Base-by-base conservation (phyloP, 2,329 filamentous ascomycete species). In the Emericellopsis atlantica region DNA sequence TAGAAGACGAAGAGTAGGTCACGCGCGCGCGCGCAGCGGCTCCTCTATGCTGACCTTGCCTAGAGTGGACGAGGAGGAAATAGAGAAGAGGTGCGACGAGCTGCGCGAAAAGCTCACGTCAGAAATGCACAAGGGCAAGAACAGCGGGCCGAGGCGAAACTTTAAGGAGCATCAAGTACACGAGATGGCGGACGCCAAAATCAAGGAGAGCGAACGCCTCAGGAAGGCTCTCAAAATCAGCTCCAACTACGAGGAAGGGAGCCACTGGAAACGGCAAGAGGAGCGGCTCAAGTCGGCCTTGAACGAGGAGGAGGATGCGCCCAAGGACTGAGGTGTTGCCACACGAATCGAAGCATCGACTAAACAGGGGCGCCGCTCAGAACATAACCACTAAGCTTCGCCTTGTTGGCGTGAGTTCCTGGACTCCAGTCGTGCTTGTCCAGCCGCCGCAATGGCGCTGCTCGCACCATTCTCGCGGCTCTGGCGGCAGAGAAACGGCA, bases 121-220 rank as follows among this genome's bases (percentile, higher is more conserved):
- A 10, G 61, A 66, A 43, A 57, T 62, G 45, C 57, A 62, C 36
- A 53, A 54, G 0, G 53, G 51, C 1, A 55, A 52, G 29, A 21
- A n/a, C 10, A 23, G 34, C 42, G 62, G 57, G 21, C 60, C 55
- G n/a, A 57, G 62, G 42, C 64, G 57, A 41, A 72, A 76, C 9
- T 72, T 96, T 48, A 98, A 96, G 65, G 72, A 80, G 49, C 88
- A 96, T 62, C 87, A 96, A 63, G 88, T 96, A 16, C 92, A 98
- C 66, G 92, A 96, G 64, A 72, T 95, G 58, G 92, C 92, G 15
- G 84, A 92, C 54, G 92, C 90, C 45, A 98, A 98, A 73, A 90
- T 94, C 50, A 83, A 86, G 58, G 92, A 98, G 71, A 95, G 83
- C 60, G 89, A 96, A 64, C 75, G 84, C 51, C 66, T 98, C 57